A percentile compares a stretch with the other conserved stretches of the same genome.
phyloP scores from a whole-genome alignment of 306 rosid genomes.

The Quercus alba region DNA sequence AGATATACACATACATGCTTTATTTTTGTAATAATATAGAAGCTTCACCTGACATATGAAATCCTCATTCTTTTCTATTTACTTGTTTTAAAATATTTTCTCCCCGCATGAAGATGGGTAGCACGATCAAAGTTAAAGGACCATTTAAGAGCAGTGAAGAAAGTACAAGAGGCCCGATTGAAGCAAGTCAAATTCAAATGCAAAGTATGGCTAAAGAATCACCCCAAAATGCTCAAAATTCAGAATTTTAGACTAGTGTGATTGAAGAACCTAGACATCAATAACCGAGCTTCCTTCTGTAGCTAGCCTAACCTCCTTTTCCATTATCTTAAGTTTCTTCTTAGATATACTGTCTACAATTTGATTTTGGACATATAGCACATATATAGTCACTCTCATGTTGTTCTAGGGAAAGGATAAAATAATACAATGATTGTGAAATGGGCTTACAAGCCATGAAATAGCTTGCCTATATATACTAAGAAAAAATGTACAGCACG shows the following conservation, averaged over 20 bases:
- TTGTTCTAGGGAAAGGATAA: too few relatives aligned
- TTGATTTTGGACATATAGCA: background rate
- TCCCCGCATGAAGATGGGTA: slow-evolving; percentile 65
- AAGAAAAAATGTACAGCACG: too few relatives aligned
- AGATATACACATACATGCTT: slow-evolving; percentile 2
- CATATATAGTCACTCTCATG: background rate
- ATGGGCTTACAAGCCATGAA: too few relatives aligned
- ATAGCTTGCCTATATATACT: too few relatives aligned
- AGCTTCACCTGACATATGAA: slow-evolving; percentile 13
- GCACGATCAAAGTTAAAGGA: slow-evolving; percentile 15
- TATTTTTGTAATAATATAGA: background rate
- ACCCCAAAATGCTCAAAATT: slow-evolving; percentile 26
- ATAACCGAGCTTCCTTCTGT: slow-evolving; percentile 20
- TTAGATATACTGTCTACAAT: background rate
- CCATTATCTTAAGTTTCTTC: background rate
- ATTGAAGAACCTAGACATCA: slow-evolving; percentile 25
- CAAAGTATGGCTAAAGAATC: slow-evolving; percentile 28
- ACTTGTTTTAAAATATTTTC: background rate
- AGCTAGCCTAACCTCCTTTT: slow-evolving; percentile 19
- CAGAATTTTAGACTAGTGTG: slow-evolving; percentile 27
- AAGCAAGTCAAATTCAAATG: background rate
- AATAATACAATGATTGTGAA: too few relatives aligned
- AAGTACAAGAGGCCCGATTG: background rate
- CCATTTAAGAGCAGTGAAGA: background rate
- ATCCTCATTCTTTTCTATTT: background rate